Base-by-base conservation (phyloP, 2,329 filamentous ascomycete genomes). In the Pestalotiopsis sp. region DNA sequence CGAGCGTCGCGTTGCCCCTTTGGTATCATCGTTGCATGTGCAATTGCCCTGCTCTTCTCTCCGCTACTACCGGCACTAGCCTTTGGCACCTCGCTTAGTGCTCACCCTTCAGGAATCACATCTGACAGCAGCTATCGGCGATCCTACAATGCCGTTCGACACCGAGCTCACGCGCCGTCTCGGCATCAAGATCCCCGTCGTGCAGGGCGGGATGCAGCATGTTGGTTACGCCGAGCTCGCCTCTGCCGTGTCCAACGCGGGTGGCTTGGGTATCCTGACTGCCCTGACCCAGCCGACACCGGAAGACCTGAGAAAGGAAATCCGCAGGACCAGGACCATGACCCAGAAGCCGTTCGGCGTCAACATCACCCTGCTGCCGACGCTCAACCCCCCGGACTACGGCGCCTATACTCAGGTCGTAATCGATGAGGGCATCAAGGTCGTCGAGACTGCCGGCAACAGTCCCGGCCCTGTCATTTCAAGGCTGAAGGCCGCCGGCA, bases 391-490 rank as follows among this genome's bases (percentile, higher is more conserved):
- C 6, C 96, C 96, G 4, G 92, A 98, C 86, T 99, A 99, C 81
- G 89, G 84, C 71, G 95, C 93, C 70, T 99, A 97, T 83, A 94
- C 95, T 36, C 93, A 93, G 81, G 93, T 95, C 67, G 91, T 97
- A 78, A 95, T 99, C 78, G 95, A 98, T 78, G 95, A 98, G 84
- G 95, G 94, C 68, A 87, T 98, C 82, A 89, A 88, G 72, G 91
- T 98, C 70, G 95, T 98, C 74, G 96, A 98, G 84, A 97, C 94
- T 2, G 94, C 94, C 1, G 94, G 94, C 67, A 97, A 97, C 85
- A 86, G 83, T 65, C 96, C 96, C 0, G 96, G 94, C 1, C 94
- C 95, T 3, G 91, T 99, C 72, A 98, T 99, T 80, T 86, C 89
- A 78, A 89, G 94, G 84, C 87, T 99, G 67, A 99, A 98, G 84